Evolutionary conservation across 2,329 filamentous ascomycete species (phyloP).

Genomic region (Hyphodiscus sp.): DNA sequence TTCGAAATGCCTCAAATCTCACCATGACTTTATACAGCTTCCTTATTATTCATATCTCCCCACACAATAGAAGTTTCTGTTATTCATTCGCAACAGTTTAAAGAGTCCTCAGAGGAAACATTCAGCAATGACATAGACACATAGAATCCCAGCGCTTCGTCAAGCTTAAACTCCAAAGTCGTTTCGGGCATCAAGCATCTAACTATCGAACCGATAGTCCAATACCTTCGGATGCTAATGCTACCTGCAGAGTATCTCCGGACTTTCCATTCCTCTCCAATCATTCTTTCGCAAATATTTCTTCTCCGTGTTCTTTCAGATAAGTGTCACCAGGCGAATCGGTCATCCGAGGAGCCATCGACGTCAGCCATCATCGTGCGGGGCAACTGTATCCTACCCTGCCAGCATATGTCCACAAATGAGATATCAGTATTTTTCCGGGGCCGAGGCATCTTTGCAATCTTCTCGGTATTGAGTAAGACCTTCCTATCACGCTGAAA

Average conservation of each 20-base stretch:
- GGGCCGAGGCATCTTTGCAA: background rate
- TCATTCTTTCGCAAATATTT: background rate
- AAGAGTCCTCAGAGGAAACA: background rate
- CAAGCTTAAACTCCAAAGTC: background rate
- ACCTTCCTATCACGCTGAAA: background rate
- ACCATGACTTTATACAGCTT: background rate
- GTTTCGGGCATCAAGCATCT: background rate
- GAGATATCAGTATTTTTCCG: background rate
- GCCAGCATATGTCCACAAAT: background rate
- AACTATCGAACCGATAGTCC: background rate
- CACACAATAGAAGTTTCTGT: background rate
- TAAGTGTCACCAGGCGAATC: background rate
- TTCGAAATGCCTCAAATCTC: background rate
- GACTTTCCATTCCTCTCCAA: background rate
- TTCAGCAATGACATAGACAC: background rate
- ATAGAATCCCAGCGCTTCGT: background rate
- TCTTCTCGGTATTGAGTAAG: slow-evolving; percentile 1
- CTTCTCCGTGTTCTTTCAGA: background rate
- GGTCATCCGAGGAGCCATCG: background rate
- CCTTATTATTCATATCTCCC: background rate
- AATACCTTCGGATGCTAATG: background rate
- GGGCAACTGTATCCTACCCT: background rate
- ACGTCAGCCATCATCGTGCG: background rate
- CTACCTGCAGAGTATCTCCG: background rate
- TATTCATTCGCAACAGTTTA: background rate